These are phyloP conservation scores for Penicillium hordei DNA, from an alignment of 2,329 filamentous ascomycete genomes.

Conservation along the genomic window DNA sequence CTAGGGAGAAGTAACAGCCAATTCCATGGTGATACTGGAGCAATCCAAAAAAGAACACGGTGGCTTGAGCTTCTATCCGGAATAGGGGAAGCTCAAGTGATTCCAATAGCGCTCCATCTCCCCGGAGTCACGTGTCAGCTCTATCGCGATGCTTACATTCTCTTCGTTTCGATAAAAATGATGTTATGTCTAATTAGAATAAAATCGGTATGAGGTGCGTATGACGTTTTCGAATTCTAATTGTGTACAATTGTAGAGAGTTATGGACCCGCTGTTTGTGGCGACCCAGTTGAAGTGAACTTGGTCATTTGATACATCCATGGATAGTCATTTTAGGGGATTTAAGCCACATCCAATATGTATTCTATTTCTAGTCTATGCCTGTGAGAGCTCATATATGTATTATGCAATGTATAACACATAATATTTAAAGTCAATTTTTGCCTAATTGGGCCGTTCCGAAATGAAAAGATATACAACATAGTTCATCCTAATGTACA, in stretches of 20 bases:
- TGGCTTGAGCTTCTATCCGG: constrained; percentile 20
- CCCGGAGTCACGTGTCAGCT: constrained; percentile 15
- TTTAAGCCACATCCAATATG: not conserved
- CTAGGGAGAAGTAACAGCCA: not conserved
- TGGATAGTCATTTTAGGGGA: not conserved
- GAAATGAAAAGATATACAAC: not conserved
- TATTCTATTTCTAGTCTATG: not conserved
- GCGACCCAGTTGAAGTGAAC: not conserved
- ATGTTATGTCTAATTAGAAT: not conserved
- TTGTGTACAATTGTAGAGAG: not conserved
- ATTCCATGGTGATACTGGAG: not conserved
- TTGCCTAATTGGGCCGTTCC: not conserved
- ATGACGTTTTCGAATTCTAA: not conserved
- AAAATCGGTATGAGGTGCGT: not conserved
- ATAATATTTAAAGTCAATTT: not conserved
- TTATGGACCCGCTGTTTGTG: not conserved
- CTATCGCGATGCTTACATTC: not conserved
- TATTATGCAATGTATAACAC: not conserved
- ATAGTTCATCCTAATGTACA: not conserved
- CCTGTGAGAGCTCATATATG: no score
- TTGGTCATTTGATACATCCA: not conserved
- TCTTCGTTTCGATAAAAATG: not conserved
- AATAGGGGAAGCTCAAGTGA: constrained; percentile 24
- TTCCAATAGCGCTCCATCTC: constrained; percentile 13
- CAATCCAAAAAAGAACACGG: constrained; percentile 24